Percentiles rank a stretch among this genome's conserved stretches.
phyloP scores from a whole-genome alignment of 164 flowering plant species.

The Vitis vinifera region ASM3070453v1 NC_081817.1:549501-550000 shows the following conservation, averaged over 20 bases:
- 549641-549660: conserved; percentile 96
- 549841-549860: conserved; percentile 75
- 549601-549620: conserved; percentile 67
- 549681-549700: conserved; percentile 96
- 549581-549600: neutral
- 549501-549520: neutral
- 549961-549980: no score
- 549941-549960: neutral
- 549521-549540: no score
- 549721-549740: conserved; percentile 83
- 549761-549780: conserved; percentile 94
- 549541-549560: neutral
- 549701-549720: conserved; percentile 96
- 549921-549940: neutral
- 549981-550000: no score
- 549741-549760: conserved; percentile 94
- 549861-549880: conserved; percentile 90
- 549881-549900: conserved; percentile 66
- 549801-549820: conserved; percentile 93
- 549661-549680: conserved; percentile 81
- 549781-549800: conserved; percentile 84
- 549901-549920: neutral
- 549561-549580: neutral
- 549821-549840: conserved; percentile 92
- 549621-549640: conserved; percentile 89